Base-by-base conservation (phyloP, 352 stramenopile genomes). In the Blastocystis sp. region DNA sequence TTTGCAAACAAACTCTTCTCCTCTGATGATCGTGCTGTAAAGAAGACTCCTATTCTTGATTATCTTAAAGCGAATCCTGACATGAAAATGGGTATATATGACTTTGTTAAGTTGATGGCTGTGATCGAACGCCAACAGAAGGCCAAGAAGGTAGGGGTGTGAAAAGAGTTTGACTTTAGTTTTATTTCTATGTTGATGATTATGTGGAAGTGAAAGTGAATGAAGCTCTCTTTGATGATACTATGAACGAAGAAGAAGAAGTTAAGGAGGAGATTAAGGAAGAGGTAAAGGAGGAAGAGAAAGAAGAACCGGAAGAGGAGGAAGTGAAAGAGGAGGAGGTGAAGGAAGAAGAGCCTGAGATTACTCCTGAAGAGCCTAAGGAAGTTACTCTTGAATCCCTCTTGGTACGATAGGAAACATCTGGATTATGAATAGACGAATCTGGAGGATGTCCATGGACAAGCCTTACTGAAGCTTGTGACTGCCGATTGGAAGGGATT, bases 91-190 rank as follows among this genome's bases (percentile, higher is more conserved):
- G 73, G 53, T 30, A 37, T 84, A 22, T 84, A 84, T 44, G 73
- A 84, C 19, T 84, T 84, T 42, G 51, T 84, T 33, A 68, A 84
- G 24, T 17, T 84, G 73, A 69, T 84, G 73, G 48, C 53, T n/a
- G 7, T 40, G 1, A 66, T 84, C 5, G 73, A 84, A 42, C 19
- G 73, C 9, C 73, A 84, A 57, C 64, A 35, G 15, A 84, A 84
- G 51, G 11, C 30, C 4, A 68, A 66, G 51, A 84, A 68, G 56
- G 73, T 84, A 42, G 73, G 73, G 17, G 0, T 19, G 44, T 22
- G 53, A 59, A 1, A 62, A 33, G 37, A 0, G 22, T 37, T 27
- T 59, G 69, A 81, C 2, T 4, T 5, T 81, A 81, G 69, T 81
- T 81, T 44, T 62, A 81, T 40, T 81, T 64, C 69, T 81, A 62